A percentile compares a stretch with the other conserved stretches of the same genome.
These are phyloP conservation scores for Arthroderma sp. DNA, from an alignment of 2,329 filamentous ascomycete species.

Conservation along the genomic window DNA sequence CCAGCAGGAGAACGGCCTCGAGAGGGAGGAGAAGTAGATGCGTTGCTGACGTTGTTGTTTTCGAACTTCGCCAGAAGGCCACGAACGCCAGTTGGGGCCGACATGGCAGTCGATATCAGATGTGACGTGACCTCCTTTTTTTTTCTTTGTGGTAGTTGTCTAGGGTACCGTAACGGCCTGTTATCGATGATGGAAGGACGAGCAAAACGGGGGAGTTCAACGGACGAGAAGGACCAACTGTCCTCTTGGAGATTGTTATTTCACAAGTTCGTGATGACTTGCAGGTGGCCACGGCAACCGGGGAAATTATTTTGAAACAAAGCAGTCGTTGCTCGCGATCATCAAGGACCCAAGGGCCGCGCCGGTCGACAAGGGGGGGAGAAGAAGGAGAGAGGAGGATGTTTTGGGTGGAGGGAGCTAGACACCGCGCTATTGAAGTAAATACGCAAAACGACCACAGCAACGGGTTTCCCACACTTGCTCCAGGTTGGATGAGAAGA, in stretches of 20 bases:
- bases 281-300: neutral
- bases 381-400: neutral
- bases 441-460: neutral
- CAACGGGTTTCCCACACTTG: neutral
- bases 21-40: slow-evolving; percentile 52
- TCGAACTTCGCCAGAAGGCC: slow-evolving; percentile 74
- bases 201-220: neutral
- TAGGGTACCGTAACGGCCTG: neutral
- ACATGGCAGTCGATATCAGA: slow-evolving; percentile 12
- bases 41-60: slow-evolving; percentile 55
- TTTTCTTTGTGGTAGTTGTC: neutral
- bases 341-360: neutral
- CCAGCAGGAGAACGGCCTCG: slow-evolving; percentile 56
- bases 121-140: slow-evolving; percentile 5
- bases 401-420: slow-evolving; percentile 1
- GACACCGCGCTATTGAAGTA: slow-evolving; percentile 2
- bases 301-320: slow-evolving; percentile 6
- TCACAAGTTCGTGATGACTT: neutral
- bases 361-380: neutral
- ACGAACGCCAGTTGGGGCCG: slow-evolving; percentile 45
- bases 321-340: neutral
- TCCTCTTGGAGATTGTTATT: neutral
- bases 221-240: neutral
- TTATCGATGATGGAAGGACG: neutral
- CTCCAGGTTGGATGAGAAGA: neutral